Evolutionary conservation across 1,284 basidiomycete genomes (phyloP), one percentile per base, ranked within the genome.

Genomic region (Polyporus tsugae): DNA sequence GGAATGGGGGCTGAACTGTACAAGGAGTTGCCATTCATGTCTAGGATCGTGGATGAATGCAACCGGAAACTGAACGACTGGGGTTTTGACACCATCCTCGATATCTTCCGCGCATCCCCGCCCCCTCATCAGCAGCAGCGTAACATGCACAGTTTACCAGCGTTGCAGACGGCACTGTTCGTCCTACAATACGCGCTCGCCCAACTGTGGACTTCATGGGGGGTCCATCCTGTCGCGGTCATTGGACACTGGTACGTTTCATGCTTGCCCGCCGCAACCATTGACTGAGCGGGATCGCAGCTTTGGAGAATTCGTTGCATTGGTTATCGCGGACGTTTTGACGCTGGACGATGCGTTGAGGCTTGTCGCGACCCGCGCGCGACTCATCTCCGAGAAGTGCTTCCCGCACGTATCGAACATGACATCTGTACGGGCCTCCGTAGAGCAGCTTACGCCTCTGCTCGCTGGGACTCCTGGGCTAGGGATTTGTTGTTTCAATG

Each of bases 271-370:
- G 19, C 4, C 10, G 35, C 5, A 38, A 9, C 25, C 17, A 7
- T 17, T 67, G 46, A 66, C 41, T 49, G 60, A 19, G 57, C 35
- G 70, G 69, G 41, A 62, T 53, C 10, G 35, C 70, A 91, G 90
- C 75, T 82, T 92, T 41, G 91, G 91, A 57, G 91, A 93, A 79
- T 93, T 91, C 68, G 87, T 87, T 2, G 90, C 90, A 4, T 82
- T 92, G 52, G 88, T 88, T 7, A 78, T 83, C 22, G 87, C 90
- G 0, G 84, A 81, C 0, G 87, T 91, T 1, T 72, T 93, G 17
- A 80, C 80, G 0, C 76, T 91, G 22, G 80, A 86, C 68, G 85
- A 85, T 25, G 90, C 87, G 2, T 81, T 93, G 6, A 78, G 81
- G 13, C 77, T 92, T n/a, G 84, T 92, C 52, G 89, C 87, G 1